Percentiles rank a stretch among this genome's conserved stretches.
phyloP scores from a whole-genome alignment of 1,284 basidiomycete genomes.

The Sporisorium reilianum region DNA sequence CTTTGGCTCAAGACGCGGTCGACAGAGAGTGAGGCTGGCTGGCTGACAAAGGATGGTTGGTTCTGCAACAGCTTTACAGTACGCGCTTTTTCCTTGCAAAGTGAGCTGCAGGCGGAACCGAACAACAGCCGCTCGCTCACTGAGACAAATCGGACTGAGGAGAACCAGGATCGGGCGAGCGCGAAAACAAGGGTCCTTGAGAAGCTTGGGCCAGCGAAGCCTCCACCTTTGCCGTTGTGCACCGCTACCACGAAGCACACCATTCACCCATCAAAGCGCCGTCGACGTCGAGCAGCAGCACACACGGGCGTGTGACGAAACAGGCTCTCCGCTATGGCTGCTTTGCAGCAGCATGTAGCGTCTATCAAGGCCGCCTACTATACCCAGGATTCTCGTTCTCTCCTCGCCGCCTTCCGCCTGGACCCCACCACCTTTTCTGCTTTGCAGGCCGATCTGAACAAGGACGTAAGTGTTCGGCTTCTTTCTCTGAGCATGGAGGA shows the following conservation, averaged over 20 bases:
- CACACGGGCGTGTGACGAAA: neutral
- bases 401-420: slow-evolving; percentile 32
- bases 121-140: neutral
- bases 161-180: neutral
- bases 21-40: too few species aligned
- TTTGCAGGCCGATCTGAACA: slow-evolving; percentile 33
- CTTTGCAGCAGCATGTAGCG: slow-evolving; percentile 44
- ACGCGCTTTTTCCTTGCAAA: too few species aligned
- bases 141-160: slow-evolving; percentile 6
- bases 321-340: slow-evolving; percentile 21
- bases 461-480: slow-evolving; percentile 17
- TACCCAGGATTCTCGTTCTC: slow-evolving; percentile 22
- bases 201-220: slow-evolving; percentile 16
- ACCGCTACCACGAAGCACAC: neutral
- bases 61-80: too few species aligned
- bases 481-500: neutral
- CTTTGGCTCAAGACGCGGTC: too few species aligned
- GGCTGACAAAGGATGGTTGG: too few species aligned
- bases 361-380: slow-evolving; percentile 40
- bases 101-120: slow-evolving; percentile 11
- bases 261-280: neutral
- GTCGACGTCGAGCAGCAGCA: neutral
- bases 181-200: slow-evolving; percentile 14
- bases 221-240: slow-evolving; percentile 7
- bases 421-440: slow-evolving; percentile 33